Conservation (phyloP, 768 basidiomycete genomes). For the Tylopilus vinaceipallidus region DNA sequence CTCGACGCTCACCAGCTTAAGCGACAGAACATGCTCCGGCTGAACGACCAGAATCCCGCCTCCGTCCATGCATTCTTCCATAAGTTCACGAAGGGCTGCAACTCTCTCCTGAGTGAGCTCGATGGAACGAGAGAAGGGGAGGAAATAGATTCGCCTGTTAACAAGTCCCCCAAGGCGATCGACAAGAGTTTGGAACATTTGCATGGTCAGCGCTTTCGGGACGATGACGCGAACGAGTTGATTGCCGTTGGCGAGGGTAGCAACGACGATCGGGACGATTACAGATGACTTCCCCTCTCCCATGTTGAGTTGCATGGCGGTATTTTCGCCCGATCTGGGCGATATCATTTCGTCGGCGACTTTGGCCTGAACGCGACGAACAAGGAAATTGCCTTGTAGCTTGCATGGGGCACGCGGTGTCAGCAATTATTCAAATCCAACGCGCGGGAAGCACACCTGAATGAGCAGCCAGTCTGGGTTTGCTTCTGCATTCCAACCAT, state of each 20-base stretch:
- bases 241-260: constrained; percentile 41
- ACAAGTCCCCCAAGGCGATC: constrained; percentile 42
- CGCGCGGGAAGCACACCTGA: constrained; percentile 31
- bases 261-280: constrained; percentile 44
- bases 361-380: constrained; percentile 41
- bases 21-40: constrained; percentile 54
- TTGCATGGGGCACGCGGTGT: constrained; percentile 9
- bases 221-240: constrained; percentile 48
- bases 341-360: constrained; percentile 48
- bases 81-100: constrained; percentile 30
- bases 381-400: constrained; percentile 45
- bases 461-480: constrained; percentile 45
- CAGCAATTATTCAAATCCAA: not conserved
- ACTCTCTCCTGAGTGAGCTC: constrained; percentile 18
- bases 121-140: constrained; percentile 49
- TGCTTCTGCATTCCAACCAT: constrained; percentile 11
- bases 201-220: constrained; percentile 44
- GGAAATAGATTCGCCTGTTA: constrained; percentile 46
- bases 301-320: constrained; percentile 53
- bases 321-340: constrained; percentile 36
- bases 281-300: constrained; percentile 54
- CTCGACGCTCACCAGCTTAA: constrained; percentile 46
- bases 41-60: constrained; percentile 48
- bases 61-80: constrained; percentile 37
- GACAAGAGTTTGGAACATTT: constrained; percentile 50